Evolutionary conservation across 2,329 filamentous ascomycete species (phyloP).

Genomic region (Verticillium dahliae): DNA sequence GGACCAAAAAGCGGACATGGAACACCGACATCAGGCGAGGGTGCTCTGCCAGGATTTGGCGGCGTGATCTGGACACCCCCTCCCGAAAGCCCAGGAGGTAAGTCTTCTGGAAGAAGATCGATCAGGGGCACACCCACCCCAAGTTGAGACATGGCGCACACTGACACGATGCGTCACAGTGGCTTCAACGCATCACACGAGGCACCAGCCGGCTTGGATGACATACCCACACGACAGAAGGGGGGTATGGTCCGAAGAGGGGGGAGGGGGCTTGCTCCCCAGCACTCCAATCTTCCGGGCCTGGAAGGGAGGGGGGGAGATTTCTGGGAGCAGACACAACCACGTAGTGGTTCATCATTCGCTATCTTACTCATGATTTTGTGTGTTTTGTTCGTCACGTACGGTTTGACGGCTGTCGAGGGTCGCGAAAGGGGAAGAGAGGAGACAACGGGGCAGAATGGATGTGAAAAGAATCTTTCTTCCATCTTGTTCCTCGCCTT

Average conservation of each 20-base stretch:
- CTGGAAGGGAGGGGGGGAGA: neutral
- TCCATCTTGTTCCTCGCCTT: neutral
- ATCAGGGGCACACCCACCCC: neutral
- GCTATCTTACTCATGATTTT: neutral
- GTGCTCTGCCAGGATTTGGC: conserved; percentile 18
- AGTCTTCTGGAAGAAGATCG: neutral
- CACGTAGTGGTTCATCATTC: neutral
- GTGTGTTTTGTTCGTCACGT: neutral
- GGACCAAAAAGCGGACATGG: conserved; percentile 49
- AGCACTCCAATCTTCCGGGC: neutral
- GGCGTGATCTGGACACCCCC: neutral
- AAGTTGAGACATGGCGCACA: neutral
- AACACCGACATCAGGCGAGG: conserved; percentile 27
- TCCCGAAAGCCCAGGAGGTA: neutral
- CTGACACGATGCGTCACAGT: neutral
- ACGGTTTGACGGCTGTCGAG: neutral
- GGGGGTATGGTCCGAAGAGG: neutral
- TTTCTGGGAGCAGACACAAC: neutral
- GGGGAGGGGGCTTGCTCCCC: neutral
- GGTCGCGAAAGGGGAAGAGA: neutral
- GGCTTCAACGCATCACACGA: neutral
- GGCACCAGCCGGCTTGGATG: neutral
- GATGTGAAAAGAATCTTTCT: neutral
- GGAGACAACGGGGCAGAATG: neutral
- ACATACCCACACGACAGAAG: neutral